Base-by-base conservation (phyloP, 2,329 filamentous ascomycete genomes). In the Macrophomina pseudophaseolina region DNA sequence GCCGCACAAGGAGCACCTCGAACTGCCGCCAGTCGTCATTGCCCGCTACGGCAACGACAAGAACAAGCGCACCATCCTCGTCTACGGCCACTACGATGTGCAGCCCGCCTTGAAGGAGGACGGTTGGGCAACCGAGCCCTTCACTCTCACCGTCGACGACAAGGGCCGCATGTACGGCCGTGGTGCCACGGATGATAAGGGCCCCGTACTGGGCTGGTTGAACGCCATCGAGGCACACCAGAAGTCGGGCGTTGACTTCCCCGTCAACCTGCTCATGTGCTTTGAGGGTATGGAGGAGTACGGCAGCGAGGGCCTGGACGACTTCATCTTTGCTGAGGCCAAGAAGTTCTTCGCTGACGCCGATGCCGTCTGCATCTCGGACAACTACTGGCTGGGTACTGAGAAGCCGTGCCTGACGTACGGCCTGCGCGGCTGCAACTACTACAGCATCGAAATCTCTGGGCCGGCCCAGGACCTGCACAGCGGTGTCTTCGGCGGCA, bases 241-340 rank as follows among this genome's bases (percentile, higher is more conserved):
- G 81, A 95, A 96, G 85, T 93, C 94, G 42, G 92, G 92, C 66
- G 85, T 98, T 53, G 94, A 97, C 62, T 93, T 99, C 78, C 95
- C 95, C 8, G 95, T 99, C 76, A 99, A 99, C 83, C 86, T 99
- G 71, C 88, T 99, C 70, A 98, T 97, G 92, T 99, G 95, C 85
- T 98, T 99, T 74, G 95, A 99, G 85, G 95, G 95, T 58, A 99
- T 99, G 95, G 95, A 99, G 83, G 95, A 99, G 83, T 97, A 97
- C 78, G 95, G 95, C 60, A 97, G 94, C 0, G 94, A 98, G 78
- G 95, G 95, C 44, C 86, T 99, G 65, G 95, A 99, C 75, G 94
- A 97, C 73, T 91, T 98, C 71, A 97, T 99, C 81, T 86, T 91
- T 72, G 90, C 87, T 54, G 95, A 99, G 82, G 93, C 91, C 71